Evolutionary conservation across 2,329 filamentous ascomycete genomes (phyloP).

Genomic region (Didymella pinodella): DNA sequence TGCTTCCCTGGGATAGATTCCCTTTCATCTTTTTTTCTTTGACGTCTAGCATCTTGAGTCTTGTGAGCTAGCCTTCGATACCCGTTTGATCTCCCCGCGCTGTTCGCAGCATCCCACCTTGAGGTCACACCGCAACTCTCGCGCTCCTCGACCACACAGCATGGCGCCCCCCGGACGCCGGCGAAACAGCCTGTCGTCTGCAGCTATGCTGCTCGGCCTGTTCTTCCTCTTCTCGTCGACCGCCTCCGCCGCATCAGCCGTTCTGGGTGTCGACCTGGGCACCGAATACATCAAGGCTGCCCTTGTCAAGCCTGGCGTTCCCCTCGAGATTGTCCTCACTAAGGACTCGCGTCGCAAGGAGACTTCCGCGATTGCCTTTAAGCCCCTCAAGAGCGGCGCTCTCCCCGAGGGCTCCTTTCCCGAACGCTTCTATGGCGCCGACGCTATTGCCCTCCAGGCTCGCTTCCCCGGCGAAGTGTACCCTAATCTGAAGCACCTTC

Average conservation of each 20-base stretch:
- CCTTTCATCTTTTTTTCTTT: conserved; percentile 37
- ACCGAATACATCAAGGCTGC: conserved; percentile 97
- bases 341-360: conserved; percentile 99
- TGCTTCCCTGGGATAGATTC: conserved; percentile 36
- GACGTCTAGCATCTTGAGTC: conserved; percentile 8
- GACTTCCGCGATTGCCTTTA: conserved; percentile 88
- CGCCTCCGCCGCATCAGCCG: conserved; percentile 73
- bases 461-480: conserved; percentile 94
- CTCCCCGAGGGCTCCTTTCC: conserved; percentile 70
- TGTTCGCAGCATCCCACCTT: not conserved
- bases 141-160: conserved; percentile 34
- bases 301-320: conserved; percentile 94
- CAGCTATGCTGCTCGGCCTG: conserved; percentile 60
- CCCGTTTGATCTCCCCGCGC: conserved; percentile 6
- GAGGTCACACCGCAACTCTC: conserved; percentile 14
- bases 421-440: conserved; percentile 89
- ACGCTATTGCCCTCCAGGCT: conserved; percentile 85
- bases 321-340: conserved; percentile 95
- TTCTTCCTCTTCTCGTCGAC: conserved; percentile 63
- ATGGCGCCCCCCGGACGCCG: conserved; percentile 59
- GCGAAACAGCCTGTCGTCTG: conserved; percentile 50
- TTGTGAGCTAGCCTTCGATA: conserved; percentile 17
- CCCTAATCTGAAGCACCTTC: conserved; percentile 87
- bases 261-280: conserved; percentile 91
- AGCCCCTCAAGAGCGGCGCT: conserved; percentile 74